These are phyloP conservation scores for Syzygium grande DNA, from an alignment of 345 rosid genomes.

Conservation along the genomic window DNA sequence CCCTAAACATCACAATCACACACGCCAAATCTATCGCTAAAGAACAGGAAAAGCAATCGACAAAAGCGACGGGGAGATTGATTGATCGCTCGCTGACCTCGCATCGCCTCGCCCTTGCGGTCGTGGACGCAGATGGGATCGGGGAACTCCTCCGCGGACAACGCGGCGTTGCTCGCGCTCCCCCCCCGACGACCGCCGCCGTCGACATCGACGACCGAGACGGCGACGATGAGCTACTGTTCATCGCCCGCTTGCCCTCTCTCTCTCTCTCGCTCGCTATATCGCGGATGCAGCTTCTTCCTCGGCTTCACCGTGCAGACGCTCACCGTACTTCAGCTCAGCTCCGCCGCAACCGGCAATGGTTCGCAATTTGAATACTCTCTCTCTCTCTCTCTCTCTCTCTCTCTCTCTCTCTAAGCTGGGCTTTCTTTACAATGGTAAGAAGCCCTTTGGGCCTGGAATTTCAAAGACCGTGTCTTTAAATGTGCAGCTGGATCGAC, in stretches of 20 bases:
- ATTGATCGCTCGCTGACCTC: conserved; percentile 8
- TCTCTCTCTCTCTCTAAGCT: too few relatives aligned
- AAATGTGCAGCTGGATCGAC: neutral
- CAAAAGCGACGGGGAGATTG: neutral
- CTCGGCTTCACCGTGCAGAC: neutral
- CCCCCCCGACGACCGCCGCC: conserved; percentile 63
- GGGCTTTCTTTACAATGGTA: neutral
- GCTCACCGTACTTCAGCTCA: neutral
- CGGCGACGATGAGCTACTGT: conserved; percentile 48
- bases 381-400: too few relatives aligned
- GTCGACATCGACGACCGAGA: conserved; percentile 68
- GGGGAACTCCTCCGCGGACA: conserved; percentile 45
- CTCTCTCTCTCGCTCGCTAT: neutral
- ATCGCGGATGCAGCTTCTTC: too few relatives aligned
- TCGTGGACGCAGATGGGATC: conserved; percentile 60
- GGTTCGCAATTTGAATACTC: too few relatives aligned
- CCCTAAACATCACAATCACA: neutral
- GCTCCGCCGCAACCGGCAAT: neutral
- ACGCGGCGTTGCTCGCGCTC: conserved; percentile 32
- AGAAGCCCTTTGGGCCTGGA: neutral
- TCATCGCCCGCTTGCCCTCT: conserved; percentile 21
- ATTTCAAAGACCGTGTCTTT: neutral
- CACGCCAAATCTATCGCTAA: neutral
- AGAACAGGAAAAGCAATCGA: neutral
- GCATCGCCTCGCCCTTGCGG: conserved; percentile 55